Percentiles rank a stretch among this genome's conserved stretches.
Conservation (phyloP, 768 basidiomycete genomes). For the Mycena alexandri region DNA sequence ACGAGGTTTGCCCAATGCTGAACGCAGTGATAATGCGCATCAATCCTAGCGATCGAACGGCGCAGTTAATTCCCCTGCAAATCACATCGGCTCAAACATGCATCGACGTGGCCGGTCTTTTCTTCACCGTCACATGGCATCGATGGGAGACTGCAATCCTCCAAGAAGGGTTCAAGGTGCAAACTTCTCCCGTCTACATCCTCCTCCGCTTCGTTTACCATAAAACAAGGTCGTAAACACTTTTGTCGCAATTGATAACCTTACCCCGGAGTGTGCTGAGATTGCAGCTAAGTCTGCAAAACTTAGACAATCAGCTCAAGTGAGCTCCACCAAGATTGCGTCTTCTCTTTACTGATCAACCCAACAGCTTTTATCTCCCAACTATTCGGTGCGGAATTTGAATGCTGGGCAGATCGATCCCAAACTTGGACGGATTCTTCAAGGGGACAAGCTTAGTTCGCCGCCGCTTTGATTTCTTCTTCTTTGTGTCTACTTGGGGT, state of each 20-base stretch:
- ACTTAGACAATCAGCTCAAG: slow-evolving; percentile 29
- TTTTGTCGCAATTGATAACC: slow-evolving; percentile 28
- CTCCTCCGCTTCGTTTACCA: not conserved
- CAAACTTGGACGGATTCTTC: slow-evolving; percentile 34
- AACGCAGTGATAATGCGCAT: slow-evolving; percentile 34
- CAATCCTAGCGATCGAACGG: slow-evolving; percentile 30
- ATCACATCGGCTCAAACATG: slow-evolving; percentile 23
- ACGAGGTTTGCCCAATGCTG: slow-evolving; percentile 27
- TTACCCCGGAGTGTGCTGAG: slow-evolving; percentile 26
- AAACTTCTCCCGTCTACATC: not conserved
- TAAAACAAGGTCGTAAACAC: slow-evolving; percentile 24
- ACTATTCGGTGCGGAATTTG: slow-evolving; percentile 30
- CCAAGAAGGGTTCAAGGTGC: slow-evolving; percentile 35
- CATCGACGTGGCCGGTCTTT: slow-evolving; percentile 16
- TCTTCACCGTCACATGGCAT: slow-evolving; percentile 35
- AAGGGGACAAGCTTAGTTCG: slow-evolving; percentile 21
- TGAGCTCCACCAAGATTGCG: not conserved
- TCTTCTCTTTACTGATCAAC: not conserved
- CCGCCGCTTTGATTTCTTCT: slow-evolving; percentile 1
- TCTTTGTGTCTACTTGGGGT: not conserved
- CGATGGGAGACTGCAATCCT: slow-evolving; percentile 29
- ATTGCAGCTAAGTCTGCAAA: not conserved
- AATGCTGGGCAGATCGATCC: slow-evolving; percentile 30
- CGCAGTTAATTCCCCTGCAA: slow-evolving; percentile 35
- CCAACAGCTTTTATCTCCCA: slow-evolving; percentile 30